Evolutionary conservation across 169 alveolate species (phyloP).

Genomic region (Theileria equi): DNA sequence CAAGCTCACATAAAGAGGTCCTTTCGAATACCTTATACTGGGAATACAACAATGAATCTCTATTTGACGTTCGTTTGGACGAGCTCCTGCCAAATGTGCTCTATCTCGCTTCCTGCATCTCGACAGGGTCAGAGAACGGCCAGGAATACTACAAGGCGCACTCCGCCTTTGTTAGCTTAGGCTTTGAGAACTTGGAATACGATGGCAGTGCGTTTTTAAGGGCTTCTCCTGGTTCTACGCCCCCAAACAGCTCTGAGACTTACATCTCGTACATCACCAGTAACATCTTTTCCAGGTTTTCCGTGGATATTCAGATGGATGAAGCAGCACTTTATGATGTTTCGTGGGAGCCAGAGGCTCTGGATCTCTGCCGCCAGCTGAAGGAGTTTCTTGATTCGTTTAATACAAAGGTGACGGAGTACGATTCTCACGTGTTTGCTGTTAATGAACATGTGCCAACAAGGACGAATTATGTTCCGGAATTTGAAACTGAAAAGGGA

Average conservation of each 20-base stretch:
- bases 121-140: no score
- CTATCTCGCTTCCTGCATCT: no score
- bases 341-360: conserved; percentile 60
- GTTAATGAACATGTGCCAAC: no score
- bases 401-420: neutral
- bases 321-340: conserved; percentile 50
- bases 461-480: neutral
- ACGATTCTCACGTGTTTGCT: neutral
- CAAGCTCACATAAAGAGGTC: no score
- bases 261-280: conserved; percentile 5
- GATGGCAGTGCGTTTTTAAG: no score
- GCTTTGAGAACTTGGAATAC: neutral
- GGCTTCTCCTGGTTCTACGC: no score
- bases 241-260: neutral
- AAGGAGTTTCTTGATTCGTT: neutral
- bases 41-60: no score
- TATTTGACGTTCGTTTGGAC: neutral
- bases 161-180: neutral
- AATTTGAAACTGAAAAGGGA: neutral
- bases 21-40: no score
- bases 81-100: neutral
- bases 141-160: neutral
- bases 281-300: conserved; percentile 20
- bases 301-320: conserved; percentile 31
- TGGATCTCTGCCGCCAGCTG: conserved; percentile 18